Base-by-base conservation (phyloP, 2,329 filamentous ascomycete genomes). In the Kalmusia sp. region DNA sequence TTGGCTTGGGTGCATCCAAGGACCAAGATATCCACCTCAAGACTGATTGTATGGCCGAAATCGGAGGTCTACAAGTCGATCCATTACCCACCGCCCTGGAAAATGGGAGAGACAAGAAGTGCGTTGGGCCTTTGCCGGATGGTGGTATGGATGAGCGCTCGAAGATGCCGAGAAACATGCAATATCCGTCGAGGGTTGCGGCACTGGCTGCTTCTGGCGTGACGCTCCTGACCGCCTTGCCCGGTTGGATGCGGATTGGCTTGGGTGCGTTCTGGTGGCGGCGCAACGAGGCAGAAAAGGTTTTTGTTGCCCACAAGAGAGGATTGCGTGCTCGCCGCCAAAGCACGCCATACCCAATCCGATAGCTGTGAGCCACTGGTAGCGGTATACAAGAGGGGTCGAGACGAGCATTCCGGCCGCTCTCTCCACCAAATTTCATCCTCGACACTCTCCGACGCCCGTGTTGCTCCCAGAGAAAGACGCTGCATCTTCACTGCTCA, bases 271-370 rank as follows among this genome's bases (percentile, higher is more conserved):
- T 49, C 60, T 47, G 58, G 58, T 44, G 39, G 40, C 37, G 35
- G 30, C 51, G 52, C 57, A 25, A 35, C 41, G 57, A n/a, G 65
- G 62, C 62, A 64, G 59, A 71, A 70, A 65, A 63, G 44, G 59
- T 61, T 58, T n/a, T 64, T 55, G 51, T 52, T 62, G 41, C 41
- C 17, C 44, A 30, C 31, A 30, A 28, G 44, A 64, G 66, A 67
- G 60, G 49, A 71, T 70, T 64, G 66, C 69, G 69, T 49, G 46
- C 46, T 49, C 28, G 25, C 17, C 8, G 17, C 24, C 65, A 66
- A 71, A 71, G 57, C 61, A 46, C 69, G 67, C 69, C 66, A 69
- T 57, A 54, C 67, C 64, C 25, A 27, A 66, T 61, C 48, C 53
- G 59, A 62, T 46, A 46, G 27, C 47, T 54, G 49, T 54, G 59